Evolutionary conservation across 768 basidiomycete genomes (phyloP), one percentile per base, ranked within the genome.

Genomic region (Phallus indusiatus): DNA sequence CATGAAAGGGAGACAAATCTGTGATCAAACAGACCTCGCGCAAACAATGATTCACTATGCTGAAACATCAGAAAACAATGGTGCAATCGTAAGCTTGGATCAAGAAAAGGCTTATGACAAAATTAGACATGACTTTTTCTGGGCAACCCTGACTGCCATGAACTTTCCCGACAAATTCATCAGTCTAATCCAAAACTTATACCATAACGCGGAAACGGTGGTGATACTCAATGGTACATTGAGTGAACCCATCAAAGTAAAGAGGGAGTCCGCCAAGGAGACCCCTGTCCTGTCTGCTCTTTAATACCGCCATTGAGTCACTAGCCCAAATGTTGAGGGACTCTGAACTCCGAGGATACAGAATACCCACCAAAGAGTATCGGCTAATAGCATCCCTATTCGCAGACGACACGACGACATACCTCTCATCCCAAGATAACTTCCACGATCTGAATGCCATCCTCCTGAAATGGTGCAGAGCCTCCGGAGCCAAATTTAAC

Each of bases 281-380:
- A 75, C 62, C 74, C 72, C 65, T 77, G 0, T 75, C 70, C 1
- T 75, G 75, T 59, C 67, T 75, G 0, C 68, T 76, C 0, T 77
- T 74, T 47, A 68, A 76, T 59, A 20, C 76, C 0, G 74, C 73
- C 18, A 76, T 76, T 1, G 75, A 77, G 59, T 71, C 75, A 0
- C 68, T 78, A 0, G 72, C 73, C 0, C 28, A 55, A 6, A 62
- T 78, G 0, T n/a, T 74, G n/a, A 61, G 64, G 0, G 73, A 74
- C 0, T 58, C 64, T 42, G 9, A 56, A 50, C 53, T 72, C 0
- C 10, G 53, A 2, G 70, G 68, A 0, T 64, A 64, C 22, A 33
- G 21, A 1, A 61, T 71, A 1, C 64, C 63, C 1, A 63, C 62
- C 6, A 12, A 36, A 0, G 20, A 65, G 4, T 28, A 2, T 5